phyloP scores from a whole-genome alignment of 2,329 filamentous ascomycete species.

The Escovopsis weberi region DNA sequence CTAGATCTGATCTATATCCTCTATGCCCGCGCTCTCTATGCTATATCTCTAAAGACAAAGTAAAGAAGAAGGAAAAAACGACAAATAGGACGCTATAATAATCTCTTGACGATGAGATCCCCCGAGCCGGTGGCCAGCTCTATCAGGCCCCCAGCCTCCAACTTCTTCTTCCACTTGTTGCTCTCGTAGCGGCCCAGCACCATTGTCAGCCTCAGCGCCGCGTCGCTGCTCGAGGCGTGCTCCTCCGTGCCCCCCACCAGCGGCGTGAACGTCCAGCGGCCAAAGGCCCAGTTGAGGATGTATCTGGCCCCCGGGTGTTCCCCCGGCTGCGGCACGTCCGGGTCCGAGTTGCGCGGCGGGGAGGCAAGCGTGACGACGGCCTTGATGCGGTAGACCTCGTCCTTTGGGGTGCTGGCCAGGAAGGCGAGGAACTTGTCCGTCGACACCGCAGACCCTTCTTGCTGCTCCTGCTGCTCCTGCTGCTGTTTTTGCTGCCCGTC shows the following conservation, averaged over 20 bases:
- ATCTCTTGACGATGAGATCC: slow-evolving; percentile 36
- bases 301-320: slow-evolving; percentile 38
- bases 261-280: slow-evolving; percentile 79
- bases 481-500: slow-evolving; percentile 16
- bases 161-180: slow-evolving; percentile 61
- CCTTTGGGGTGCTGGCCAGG: slow-evolving; percentile 64
- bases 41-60: too few relatives aligned
- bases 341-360: slow-evolving; percentile 35
- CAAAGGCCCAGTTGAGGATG: slow-evolving; percentile 97
- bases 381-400: slow-evolving; percentile 94
- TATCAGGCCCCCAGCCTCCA: slow-evolving; percentile 43
- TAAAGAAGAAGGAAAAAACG: slow-evolving; percentile 1
- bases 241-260: slow-evolving; percentile 26
- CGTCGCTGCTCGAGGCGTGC: slow-evolving; percentile 40
- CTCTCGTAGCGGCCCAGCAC: slow-evolving; percentile 61
- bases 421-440: slow-evolving; percentile 51
- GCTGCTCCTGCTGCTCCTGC: too few relatives aligned
- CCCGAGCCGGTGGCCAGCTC: slow-evolving; percentile 33
- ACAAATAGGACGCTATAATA: slow-evolving; percentile 19
- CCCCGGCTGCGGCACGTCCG: slow-evolving; percentile 23
- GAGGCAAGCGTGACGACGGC: slow-evolving; percentile 39
- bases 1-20: too few relatives aligned
- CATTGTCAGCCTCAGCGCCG: slow-evolving; percentile 55
- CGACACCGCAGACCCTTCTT: slow-evolving; percentile 26
- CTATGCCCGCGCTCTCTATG: too few relatives aligned